These are phyloP conservation scores for Aspergillus luchuensis DNA, from an alignment of 2,329 filamentous ascomycete species.

Conservation along the genomic window DNA sequence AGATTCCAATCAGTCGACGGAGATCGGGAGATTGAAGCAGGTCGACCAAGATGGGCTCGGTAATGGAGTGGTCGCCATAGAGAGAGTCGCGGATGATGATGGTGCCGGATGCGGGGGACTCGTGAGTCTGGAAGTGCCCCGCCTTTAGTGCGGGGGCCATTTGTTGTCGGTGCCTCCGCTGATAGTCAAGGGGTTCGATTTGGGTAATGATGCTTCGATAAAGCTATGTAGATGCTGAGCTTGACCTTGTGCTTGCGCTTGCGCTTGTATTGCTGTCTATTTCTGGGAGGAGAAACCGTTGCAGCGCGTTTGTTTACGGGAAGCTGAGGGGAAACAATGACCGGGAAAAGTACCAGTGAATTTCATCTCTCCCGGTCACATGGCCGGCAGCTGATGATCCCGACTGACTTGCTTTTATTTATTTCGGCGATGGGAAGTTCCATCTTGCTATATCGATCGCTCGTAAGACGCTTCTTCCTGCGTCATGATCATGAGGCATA, in stretches of 20 bases:
- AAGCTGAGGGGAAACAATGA: background rate
- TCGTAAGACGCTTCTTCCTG: too few relatives aligned
- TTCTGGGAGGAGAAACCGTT: background rate
- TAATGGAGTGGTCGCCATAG: slow-evolving; percentile 37
- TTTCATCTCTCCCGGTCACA: background rate
- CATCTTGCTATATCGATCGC: too few relatives aligned
- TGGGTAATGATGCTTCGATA: background rate
- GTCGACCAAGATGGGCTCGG: slow-evolving; percentile 41
- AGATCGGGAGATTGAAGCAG: slow-evolving; percentile 39
- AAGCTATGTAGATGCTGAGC: background rate
- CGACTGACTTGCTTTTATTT: background rate
- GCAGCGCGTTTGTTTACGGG: background rate
- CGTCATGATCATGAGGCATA: too few relatives aligned
- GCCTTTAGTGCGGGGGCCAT: slow-evolving; percentile 5
- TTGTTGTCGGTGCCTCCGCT: background rate
- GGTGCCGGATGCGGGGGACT: slow-evolving; percentile 15
- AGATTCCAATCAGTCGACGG: slow-evolving; percentile 38
- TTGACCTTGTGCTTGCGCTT: background rate
- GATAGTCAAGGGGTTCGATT: background rate
- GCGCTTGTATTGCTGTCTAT: background rate
- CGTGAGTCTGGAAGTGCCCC: slow-evolving; percentile 24
- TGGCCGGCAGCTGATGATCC: background rate
- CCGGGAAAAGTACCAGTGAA: background rate
- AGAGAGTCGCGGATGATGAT: slow-evolving; percentile 38
- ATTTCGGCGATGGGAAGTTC: too few relatives aligned